Conservation (phyloP, 1,284 basidiomycete genomes). For the Puccinia novopanici region DNA sequence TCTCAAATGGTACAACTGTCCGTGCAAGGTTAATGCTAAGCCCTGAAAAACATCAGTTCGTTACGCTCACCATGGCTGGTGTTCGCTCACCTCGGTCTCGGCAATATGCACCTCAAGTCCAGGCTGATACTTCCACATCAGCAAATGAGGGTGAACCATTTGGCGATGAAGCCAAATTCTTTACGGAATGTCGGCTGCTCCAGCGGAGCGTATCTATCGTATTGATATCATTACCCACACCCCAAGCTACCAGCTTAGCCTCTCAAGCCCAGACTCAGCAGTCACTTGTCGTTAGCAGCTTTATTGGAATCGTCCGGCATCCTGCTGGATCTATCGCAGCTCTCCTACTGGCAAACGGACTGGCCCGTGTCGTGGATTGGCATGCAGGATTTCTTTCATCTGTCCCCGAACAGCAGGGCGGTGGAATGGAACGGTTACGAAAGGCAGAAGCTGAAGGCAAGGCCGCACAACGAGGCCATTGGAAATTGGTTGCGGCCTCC, state of each 20-base stretch:
- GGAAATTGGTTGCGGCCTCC: slow-evolving; percentile 66
- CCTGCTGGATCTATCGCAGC: slow-evolving; percentile 93
- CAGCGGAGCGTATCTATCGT: slow-evolving; percentile 84
- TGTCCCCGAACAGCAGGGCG: slow-evolving; percentile 56
- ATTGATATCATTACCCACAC: slow-evolving; percentile 80
- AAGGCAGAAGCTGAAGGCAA: slow-evolving; percentile 70
- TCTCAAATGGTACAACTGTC: slow-evolving; percentile 87
- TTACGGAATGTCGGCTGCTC: slow-evolving; percentile 86
- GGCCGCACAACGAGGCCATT: slow-evolving; percentile 62
- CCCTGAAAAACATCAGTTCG: slow-evolving; percentile 80
- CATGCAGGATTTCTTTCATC: slow-evolving; percentile 87
- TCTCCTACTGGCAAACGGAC: slow-evolving; percentile 76
- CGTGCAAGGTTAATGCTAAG: slow-evolving; percentile 85
- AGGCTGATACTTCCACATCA: slow-evolving; percentile 50
- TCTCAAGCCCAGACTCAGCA: slow-evolving; percentile 67
- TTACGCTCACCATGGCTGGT: slow-evolving; percentile 80
- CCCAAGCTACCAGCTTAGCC: slow-evolving; percentile 71
- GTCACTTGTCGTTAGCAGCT: slow-evolving; percentile 73
- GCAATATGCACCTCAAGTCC: slow-evolving; percentile 70
- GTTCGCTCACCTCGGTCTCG: slow-evolving; percentile 76
- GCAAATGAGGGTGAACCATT: slow-evolving; percentile 55
- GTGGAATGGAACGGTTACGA: slow-evolving; percentile 75
- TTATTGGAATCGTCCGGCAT: slow-evolving; percentile 89
- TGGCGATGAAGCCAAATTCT: slow-evolving; percentile 77
- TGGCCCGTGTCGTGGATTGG: slow-evolving; percentile 94